Conservation (phyloP, 495 filamentous ascomycete genomes). For the Amniculicola lignicola region DNA sequence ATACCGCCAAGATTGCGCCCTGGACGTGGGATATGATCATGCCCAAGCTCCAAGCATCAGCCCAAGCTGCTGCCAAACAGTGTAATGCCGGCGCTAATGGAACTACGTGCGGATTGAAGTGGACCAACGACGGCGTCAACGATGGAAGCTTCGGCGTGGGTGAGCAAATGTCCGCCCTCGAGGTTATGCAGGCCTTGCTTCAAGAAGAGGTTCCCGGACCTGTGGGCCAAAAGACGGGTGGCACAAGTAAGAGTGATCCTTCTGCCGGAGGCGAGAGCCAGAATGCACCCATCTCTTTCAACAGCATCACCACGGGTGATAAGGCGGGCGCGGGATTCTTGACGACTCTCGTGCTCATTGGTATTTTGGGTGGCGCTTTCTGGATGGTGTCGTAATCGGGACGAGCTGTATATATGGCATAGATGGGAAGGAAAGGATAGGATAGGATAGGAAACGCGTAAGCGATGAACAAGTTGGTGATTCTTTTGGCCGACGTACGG, state of each 20-base stretch:
- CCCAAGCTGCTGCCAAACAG: conserved; percentile 57
- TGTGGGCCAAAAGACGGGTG: conserved; percentile 39
- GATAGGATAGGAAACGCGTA: too few species aligned
- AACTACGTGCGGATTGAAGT: conserved; percentile 50
- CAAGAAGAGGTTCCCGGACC: conserved; percentile 45
- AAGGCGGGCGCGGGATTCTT: conserved; percentile 43
- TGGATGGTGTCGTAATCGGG: conserved; percentile 39
- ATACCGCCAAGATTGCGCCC: conserved; percentile 63
- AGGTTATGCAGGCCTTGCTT: conserved; percentile 55
- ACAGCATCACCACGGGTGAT: conserved; percentile 41
- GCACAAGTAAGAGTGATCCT: conserved; percentile 39
- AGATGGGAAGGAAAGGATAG: not conserved
- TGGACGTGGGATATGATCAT: conserved; percentile 55
- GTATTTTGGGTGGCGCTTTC: conserved; percentile 39
- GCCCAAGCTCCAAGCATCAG: conserved; percentile 55
- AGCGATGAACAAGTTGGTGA: not conserved
- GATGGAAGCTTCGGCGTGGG: conserved; percentile 53
- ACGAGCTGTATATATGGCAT: not conserved
- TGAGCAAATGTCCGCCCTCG: conserved; percentile 59
- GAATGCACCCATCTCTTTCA: conserved; percentile 22
- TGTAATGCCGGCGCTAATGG: conserved; percentile 57
- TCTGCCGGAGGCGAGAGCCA: conserved; percentile 36
- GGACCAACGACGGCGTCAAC: conserved; percentile 46
- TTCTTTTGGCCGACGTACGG: not conserved
- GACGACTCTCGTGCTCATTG: conserved; percentile 38